Evolutionary conservation across 331 rosid species (phyloP), one percentile per base, ranked within the genome.

Genomic region (Acacia concinna): DNA sequence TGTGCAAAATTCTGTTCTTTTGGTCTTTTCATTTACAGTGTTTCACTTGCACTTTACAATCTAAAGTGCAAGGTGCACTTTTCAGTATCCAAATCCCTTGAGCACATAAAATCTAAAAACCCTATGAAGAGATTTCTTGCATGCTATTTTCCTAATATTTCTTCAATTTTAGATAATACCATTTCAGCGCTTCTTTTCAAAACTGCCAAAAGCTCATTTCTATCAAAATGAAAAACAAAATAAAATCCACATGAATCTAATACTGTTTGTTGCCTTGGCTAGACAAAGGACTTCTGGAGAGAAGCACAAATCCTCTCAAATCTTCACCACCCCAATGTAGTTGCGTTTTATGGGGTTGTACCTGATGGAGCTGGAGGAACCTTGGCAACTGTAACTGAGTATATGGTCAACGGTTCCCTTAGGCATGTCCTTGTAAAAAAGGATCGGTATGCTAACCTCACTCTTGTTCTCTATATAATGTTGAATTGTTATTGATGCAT

Each of bases 281-380:
- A 90, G 95, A 87, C 91, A 30, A 83, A 84, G 81, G 95, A 90
- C 86, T 90, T 90, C 67, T 90, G 92, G 95, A 90, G 95, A 85
- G 95, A 90, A 84, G 92, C 95, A 30, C 91, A 85, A 32, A 90
- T 88, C 73, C 91, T 90, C 66, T 88, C 95, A 78, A 84, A 84
- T 78, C 95, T 90, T 78, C 95, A 88, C 71, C 95, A 90, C 77
- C 95, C 95, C 56, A 88, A 90, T 76, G 95, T 90, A 62, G 87
- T 90, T 17, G 95, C 95, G 57, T 88, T 90, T 84, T 88, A 90
- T 88, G 95, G 92, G 57, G 82, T 90, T 1, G 95, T 90, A 76
- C 95, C 95, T 0, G 92, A 90, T 81, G 92, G 91, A 63, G 49
- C 81, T 44, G 92, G 88, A n/a, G 95, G 95, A 67, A 88, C 92